Evolutionary conservation across 495 filamentous ascomycete genomes (phyloP), one percentile per base, ranked within the genome.

Genomic region (Penicillium lagena): DNA sequence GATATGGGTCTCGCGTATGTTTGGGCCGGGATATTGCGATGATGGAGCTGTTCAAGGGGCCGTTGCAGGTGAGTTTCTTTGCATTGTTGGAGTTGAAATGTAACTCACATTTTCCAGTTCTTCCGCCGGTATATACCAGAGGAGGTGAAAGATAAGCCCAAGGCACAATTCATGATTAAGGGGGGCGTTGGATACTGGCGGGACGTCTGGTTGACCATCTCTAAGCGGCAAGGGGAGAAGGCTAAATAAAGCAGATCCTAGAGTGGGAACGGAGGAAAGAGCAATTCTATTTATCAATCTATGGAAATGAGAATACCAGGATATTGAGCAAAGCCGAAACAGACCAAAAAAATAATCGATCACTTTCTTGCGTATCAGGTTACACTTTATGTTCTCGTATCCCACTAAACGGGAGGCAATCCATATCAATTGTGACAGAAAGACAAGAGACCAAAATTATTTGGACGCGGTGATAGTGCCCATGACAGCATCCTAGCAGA

Each of bases 31-130:
- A 72, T 49, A 70, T 82, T 53, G 77, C 77, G 5, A 62, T 75
- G 55, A 73, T 77, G 64, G 77, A 83, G 60, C 49, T 81, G 47
- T 77, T 72, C 44, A 79, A 79, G 60, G 64, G 58, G 27, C 66
- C 68, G 9, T 51, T 77, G 36, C 67, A 73, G 61, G 73, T 77
- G 57, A 39, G 62, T 54, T 44, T 37, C 29, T 45, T 17, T 28
- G 17, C 17, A 15, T 35, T 32, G 10, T 35, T 27, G 42, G 12
- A 22, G 22, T 22, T 6, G 4, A 6, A 22, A 0, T 4, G 22
- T 22, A 22, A 4, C 51, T 54, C 17, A 51, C 35, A 34, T 34
- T 22, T 36, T 35, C 11, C 43, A 70, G 64, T 66, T 68, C 52
- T 67, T 68, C 54, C 64, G 67, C 10, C 49, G 50, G 9, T 66